These are phyloP conservation scores for Backusella sp. DNA, from an alignment of 192 early-diverging fungal species.

Conservation along the genomic window DNA sequence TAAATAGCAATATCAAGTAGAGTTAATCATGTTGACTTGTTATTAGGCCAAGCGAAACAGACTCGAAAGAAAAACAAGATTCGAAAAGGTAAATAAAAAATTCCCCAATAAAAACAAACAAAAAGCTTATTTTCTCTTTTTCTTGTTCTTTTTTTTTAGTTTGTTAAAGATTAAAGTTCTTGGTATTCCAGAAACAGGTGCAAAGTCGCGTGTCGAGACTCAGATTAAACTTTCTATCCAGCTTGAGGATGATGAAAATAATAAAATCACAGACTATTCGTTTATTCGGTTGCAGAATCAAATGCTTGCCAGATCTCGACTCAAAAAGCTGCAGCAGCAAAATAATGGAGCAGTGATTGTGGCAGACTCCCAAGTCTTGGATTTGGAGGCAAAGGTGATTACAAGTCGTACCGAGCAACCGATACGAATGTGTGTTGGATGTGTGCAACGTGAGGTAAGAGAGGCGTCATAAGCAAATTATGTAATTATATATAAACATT, in stretches of 20 bases:
- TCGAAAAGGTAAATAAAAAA: neutral
- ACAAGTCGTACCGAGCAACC: constrained; percentile 73
- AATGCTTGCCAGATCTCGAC: constrained; percentile 79
- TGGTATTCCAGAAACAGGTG: constrained; percentile 54
- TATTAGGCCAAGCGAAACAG: neutral
- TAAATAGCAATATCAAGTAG: neutral
- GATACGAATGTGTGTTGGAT: constrained; percentile 79
- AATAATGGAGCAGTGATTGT: constrained; percentile 35
- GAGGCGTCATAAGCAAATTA: neutral
- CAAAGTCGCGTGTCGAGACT: constrained; percentile 92
- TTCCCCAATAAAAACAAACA: neutral
- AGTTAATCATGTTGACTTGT: neutral
- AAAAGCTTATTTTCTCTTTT: neutral
- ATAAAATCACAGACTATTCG: constrained; percentile 74
- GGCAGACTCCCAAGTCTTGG: constrained; percentile 54
- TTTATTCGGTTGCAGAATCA: constrained; percentile 83
- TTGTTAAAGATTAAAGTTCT: constrained; percentile 2
- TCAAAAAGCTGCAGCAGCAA: constrained; percentile 36
- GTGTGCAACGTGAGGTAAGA: constrained; percentile 77
- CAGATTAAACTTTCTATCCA: constrained; percentile 92
- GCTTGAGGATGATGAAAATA: constrained; percentile 66
- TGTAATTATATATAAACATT: neutral
- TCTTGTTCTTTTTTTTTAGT: neutral
- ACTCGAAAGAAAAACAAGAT: neutral
- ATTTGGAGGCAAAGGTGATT: constrained; percentile 81